Evolutionary conservation across 2,329 filamentous ascomycete species (phyloP), one percentile per base, ranked within the genome.

Genomic region (Calonectria montana): DNA sequence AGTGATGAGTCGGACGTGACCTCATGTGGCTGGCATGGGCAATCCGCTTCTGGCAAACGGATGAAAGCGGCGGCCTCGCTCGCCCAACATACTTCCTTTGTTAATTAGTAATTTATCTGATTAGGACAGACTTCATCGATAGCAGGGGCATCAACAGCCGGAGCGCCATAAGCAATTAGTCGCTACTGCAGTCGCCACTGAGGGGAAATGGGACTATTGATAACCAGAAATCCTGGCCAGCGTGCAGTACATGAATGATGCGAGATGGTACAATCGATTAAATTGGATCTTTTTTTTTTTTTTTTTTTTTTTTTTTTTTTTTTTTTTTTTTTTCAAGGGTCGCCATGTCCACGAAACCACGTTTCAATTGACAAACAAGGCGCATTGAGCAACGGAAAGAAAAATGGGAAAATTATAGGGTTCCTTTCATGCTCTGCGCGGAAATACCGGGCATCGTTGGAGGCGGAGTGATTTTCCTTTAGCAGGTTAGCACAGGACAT

Each of bases 241-340:
- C 53, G 67, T 57, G 70, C 31, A 35, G 31, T 61, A 71, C 66
- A 72, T 50, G 29, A 41, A 53, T 71, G 57, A 65, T 69, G 59
- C 39, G 21, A 71, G 55, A 75, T 77, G 74, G 65, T 70, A 77
- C 67, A 71, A 74, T 75, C 70, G 75, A 71, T 72, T 73, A 59
- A 76, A 72, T 72, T 70, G 67, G 70, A 39, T 73, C 37, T 72
- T 71, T 35, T 35, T 35, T 73, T 59, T 62, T 41, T 35, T 35
- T 35, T 73, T 59, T 62, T 41, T 35, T 35, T 35, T 73, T 59
- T 62, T 41, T 35, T 35, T 35, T 73, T 59, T 62, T 41, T 35
- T 35, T 35, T 73, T 59, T 62, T 41, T 35, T 35, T 35, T 73
- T 59, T 62, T 41, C 75, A 79, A 72, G 73, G 77, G 71, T 72